These are phyloP conservation scores for Diaporthe destruens DNA, from an alignment of 2,329 filamentous ascomycete genomes.

Conservation along the genomic window DNA sequence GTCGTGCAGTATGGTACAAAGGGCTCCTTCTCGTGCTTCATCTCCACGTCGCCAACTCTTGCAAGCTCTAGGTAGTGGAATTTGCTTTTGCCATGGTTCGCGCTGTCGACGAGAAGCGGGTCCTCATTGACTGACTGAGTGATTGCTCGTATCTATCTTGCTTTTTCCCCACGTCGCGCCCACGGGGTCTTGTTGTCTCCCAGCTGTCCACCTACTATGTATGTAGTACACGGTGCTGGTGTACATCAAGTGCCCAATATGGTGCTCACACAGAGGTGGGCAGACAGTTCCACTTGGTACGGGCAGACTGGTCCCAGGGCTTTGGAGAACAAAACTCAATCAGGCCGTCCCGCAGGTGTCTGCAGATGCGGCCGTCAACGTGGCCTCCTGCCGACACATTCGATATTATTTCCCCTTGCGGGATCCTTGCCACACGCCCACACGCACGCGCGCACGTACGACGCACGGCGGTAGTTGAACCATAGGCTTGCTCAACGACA, in stretches of 20 bases:
- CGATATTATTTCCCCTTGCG: slow-evolving; percentile 31
- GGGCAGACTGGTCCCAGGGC: slow-evolving; percentile 16
- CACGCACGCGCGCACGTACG: slow-evolving; percentile 8
- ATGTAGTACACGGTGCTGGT: too few species aligned
- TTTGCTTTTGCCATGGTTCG: slow-evolving; percentile 26
- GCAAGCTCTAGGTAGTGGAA: slow-evolving; percentile 1
- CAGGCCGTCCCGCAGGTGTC: slow-evolving; percentile 28
- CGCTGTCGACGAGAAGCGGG: slow-evolving; percentile 14
- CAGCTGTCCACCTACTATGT: not conserved
- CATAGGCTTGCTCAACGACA: not conserved
- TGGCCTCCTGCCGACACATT: slow-evolving; percentile 28
- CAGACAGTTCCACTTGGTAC: not conserved
- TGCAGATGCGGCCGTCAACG: slow-evolving; percentile 27
- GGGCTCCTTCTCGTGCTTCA: slow-evolving; percentile 3
- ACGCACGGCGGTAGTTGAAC: slow-evolving; percentile 21
- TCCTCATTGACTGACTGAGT: not conserved
- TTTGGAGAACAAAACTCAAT: slow-evolving; percentile 33
- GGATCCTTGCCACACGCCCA: slow-evolving; percentile 24
- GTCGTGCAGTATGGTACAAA: not conserved
- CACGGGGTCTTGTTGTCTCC: slow-evolving; percentile 4
- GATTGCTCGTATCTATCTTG: slow-evolving; percentile 26
- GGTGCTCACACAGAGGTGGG: not conserved
- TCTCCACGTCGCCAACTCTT: slow-evolving; percentile 3
- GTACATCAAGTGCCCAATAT: not conserved
- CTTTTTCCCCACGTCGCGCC: slow-evolving; percentile 10